These are phyloP conservation scores for Coniochaeta ligniaria DNA, from an alignment of 2,329 filamentous ascomycete species.

Conservation along the genomic window DNA sequence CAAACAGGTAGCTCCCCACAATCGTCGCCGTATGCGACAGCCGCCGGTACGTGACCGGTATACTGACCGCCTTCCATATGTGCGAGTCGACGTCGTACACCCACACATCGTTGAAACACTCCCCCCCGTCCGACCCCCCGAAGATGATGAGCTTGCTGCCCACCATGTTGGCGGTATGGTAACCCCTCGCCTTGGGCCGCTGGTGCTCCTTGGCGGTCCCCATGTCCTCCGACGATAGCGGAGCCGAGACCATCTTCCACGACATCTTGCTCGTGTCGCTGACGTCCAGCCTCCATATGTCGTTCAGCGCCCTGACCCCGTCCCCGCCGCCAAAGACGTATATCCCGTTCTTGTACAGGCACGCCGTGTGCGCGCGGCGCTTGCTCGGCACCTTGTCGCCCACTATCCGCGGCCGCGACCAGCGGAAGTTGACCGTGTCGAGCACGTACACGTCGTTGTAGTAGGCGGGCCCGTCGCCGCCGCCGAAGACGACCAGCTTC, in stretches of 20 bases:
- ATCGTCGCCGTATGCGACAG: constrained; percentile 63
- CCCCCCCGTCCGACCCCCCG: constrained; percentile 62
- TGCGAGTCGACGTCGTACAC: constrained; percentile 61
- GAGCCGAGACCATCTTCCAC: constrained; percentile 56
- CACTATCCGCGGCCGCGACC: constrained; percentile 53
- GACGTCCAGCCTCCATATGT: constrained; percentile 67
- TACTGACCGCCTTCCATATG: constrained; percentile 51
- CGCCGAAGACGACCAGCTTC: constrained; percentile 63
- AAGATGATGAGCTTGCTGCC: constrained; percentile 66
- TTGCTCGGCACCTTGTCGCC: constrained; percentile 53
- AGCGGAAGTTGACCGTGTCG: constrained; percentile 63
- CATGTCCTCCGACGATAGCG: constrained; percentile 16
- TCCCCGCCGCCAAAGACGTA: constrained; percentile 68
- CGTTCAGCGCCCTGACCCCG: constrained; percentile 62
- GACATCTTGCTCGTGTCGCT: constrained; percentile 60
- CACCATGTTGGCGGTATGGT: constrained; percentile 68
- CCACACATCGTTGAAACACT: constrained; percentile 69
- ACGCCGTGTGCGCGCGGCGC: constrained; percentile 62
- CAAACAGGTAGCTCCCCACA: constrained; percentile 63
- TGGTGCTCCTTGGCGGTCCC: constrained; percentile 25
- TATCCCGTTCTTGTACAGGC: constrained; percentile 62
- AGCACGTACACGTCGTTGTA: constrained; percentile 67
- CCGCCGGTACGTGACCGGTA: constrained; percentile 54
- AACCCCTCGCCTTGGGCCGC: constrained; percentile 55
- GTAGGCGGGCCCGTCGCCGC: constrained; percentile 62